Evolutionary conservation across 1,284 basidiomycete genomes (phyloP).

Genomic region (Porodaedalea pini): DNA sequence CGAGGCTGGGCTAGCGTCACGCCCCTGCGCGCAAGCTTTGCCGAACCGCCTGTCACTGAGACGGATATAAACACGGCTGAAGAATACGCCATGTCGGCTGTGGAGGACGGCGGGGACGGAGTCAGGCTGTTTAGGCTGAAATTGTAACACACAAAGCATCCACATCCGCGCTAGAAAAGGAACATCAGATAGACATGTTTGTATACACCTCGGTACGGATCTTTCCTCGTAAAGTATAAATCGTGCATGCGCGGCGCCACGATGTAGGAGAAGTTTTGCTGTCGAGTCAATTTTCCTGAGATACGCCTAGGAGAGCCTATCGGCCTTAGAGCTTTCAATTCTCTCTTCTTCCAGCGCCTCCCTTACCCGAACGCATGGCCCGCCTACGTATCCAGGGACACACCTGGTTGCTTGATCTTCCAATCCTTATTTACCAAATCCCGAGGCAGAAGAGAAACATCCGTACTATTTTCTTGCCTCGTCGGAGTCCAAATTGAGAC

Average conservation of each 20-base stretch:
- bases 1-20: conserved; percentile 70
- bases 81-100: too few species aligned
- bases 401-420: too few species aligned
- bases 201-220: too few species aligned
- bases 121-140: conserved; percentile 2
- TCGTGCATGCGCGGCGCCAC: neutral
- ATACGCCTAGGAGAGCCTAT: neutral
- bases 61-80: neutral
- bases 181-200: too few species aligned
- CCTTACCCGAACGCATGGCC: neutral
- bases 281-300: neutral
- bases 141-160: neutral
- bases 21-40: conserved; percentile 70
- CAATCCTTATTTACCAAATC: too few species aligned
- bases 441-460: neutral
- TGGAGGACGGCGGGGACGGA: neutral
- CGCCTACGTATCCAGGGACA: neutral
- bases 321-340: neutral
- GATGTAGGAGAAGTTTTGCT: neutral
- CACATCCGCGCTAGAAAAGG: too few species aligned
- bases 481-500: neutral
- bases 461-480: neutral
- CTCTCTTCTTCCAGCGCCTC: neutral
- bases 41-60: conserved; percentile 42
- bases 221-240: neutral